Percentiles rank a stretch among this genome's conserved stretches.
These are phyloP conservation scores for Rhizophora mangle DNA, from an alignment of 345 rosid genomes.

Conservation along the genomic window DNA sequence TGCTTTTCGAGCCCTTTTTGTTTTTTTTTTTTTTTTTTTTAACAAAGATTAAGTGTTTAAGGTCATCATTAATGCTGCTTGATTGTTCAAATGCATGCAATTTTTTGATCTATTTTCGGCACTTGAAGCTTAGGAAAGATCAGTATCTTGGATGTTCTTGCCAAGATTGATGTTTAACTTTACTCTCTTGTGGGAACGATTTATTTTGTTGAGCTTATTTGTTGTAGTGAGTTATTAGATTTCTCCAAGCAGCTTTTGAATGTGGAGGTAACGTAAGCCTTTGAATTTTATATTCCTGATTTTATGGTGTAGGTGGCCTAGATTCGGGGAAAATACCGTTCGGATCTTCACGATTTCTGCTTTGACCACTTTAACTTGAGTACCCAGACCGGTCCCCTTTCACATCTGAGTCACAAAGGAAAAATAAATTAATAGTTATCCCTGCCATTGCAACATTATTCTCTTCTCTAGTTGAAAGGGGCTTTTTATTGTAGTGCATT, in stretches of 20 bases:
- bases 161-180: not conserved
- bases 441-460: not conserved
- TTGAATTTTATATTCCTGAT: not conserved
- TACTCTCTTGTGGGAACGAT: not conserved
- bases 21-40: not conserved
- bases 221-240: no score
- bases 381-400: not conserved
- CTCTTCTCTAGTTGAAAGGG: not conserved
- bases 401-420: not conserved
- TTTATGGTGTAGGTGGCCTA: not conserved
- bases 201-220: not conserved
- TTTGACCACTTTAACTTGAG: constrained; percentile 7
- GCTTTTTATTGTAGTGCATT: not conserved
- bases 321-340: not conserved
- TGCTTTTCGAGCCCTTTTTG: not conserved
- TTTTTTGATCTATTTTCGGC: not conserved
- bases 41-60: no score
- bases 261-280: constrained; percentile 5
- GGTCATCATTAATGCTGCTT: not conserved
- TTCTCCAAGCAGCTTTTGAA: no score
- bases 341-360: constrained; percentile 15
- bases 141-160: constrained; percentile 20
- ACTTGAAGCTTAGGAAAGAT: not conserved
- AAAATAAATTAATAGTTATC: not conserved
- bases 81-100: not conserved